A percentile compares a stretch with the other conserved stretches of the same genome.
These are phyloP conservation scores for Chrysoporthe austroafricana DNA, from an alignment of 2,329 filamentous ascomycete species.

Conservation along the genomic window DNA sequence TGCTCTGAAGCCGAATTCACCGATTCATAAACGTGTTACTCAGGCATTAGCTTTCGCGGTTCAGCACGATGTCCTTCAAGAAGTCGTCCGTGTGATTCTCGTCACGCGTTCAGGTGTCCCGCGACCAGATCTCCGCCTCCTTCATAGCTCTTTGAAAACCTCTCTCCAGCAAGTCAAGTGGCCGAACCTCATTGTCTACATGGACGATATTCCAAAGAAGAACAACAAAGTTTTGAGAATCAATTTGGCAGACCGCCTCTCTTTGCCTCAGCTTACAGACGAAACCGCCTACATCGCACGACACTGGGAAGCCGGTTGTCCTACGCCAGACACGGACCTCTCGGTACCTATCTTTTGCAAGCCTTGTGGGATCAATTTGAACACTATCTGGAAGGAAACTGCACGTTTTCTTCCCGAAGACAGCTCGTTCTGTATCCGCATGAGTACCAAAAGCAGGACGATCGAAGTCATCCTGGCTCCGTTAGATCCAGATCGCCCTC, in stretches of 20 bases:
- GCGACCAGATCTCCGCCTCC: slow-evolving; percentile 46
- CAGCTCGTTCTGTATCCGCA: slow-evolving; percentile 32
- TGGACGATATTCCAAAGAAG: slow-evolving; percentile 57
- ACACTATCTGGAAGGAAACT: slow-evolving; percentile 31
- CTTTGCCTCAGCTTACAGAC: slow-evolving; percentile 49
- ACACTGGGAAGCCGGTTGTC: slow-evolving; percentile 56
- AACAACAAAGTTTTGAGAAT: slow-evolving; percentile 64
- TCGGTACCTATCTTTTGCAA: slow-evolving; percentile 44
- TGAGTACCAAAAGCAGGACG: slow-evolving; percentile 29
- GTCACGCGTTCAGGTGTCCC: slow-evolving; percentile 16
- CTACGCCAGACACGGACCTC: slow-evolving; percentile 51
- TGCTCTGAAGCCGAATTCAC: slow-evolving; percentile 18
- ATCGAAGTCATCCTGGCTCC: slow-evolving; percentile 17
- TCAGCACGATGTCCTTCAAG: slow-evolving; percentile 25
- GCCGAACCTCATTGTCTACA: slow-evolving; percentile 56
- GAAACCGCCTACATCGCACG: slow-evolving; percentile 46
- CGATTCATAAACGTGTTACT: slow-evolving; percentile 10
- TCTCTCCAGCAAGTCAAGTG: slow-evolving; percentile 57
- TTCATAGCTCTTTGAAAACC: slow-evolving; percentile 51
- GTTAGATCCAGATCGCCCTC: background rate
- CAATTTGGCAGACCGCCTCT: slow-evolving; percentile 52
- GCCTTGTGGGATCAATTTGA: slow-evolving; percentile 40
- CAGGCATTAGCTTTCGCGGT: slow-evolving; percentile 24
- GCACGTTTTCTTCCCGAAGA: slow-evolving; percentile 3
- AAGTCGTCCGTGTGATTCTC: slow-evolving; percentile 26